Evolutionary conservation across 257 asterid genomes (phyloP), one percentile per base, ranked within the genome.

Genomic region (Vinca minor): DNA sequence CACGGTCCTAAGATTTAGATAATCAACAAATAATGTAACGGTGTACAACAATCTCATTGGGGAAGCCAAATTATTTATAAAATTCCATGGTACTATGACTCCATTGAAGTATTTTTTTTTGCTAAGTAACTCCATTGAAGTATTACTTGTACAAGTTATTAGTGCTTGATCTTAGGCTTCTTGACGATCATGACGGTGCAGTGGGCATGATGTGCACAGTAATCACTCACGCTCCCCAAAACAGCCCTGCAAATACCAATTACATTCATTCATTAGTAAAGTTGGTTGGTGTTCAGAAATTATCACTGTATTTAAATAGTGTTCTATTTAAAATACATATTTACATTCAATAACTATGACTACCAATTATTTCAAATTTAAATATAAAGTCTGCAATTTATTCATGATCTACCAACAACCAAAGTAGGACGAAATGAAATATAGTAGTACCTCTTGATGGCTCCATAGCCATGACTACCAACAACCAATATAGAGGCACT

Each of bases 391-490:
- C n/a, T n/a, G n/a, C n/a, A n/a, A n/a, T n/a, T n/a, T n/a, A n/a
- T n/a, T n/a, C n/a, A n/a, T n/a, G n/a, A n/a, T n/a, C n/a, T n/a
- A n/a, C n/a, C n/a, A n/a, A n/a, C n/a, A n/a, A n/a, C n/a, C 63
- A 12, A 18, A 57, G 59, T n/a, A n/a, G n/a, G n/a, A n/a, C n/a
- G n/a, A n/a, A n/a, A n/a, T n/a, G n/a, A n/a, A n/a, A n/a, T n/a
- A n/a, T n/a, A n/a, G n/a, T n/a, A n/a, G n/a, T n/a, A 85, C 98
- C 98, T 84, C 85, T 86, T 91, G 52, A 91, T 84, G 47, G 89
- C 95, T 79, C 98, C 96, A 82, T 91, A 91, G 44, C 96, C 98
- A 78, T 91, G 98, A 52, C 95, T 88, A 18, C 98, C 96, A 28
- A 91, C 82, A 54, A 86, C 93, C 62, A 91, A 69, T 26, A 88